These are phyloP conservation scores for Cudoniella acicularis DNA, from an alignment of 495 filamentous ascomycete genomes.

Conservation along the genomic window DNA sequence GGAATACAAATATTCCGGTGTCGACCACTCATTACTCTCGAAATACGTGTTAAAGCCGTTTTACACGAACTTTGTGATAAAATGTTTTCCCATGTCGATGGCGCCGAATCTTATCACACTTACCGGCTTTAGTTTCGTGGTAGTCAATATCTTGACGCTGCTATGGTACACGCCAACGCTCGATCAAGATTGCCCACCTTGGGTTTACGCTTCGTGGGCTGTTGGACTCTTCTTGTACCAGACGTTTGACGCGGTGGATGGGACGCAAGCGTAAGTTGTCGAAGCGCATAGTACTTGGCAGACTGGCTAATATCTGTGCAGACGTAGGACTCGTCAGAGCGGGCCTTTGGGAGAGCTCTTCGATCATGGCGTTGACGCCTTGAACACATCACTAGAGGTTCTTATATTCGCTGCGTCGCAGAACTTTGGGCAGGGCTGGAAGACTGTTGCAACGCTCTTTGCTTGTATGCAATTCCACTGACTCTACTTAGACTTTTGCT, in stretches of 20 bases:
- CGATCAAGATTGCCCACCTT: slow-evolving; percentile 86
- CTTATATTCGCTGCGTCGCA: slow-evolving; percentile 86
- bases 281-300: neutral
- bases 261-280: slow-evolving; percentile 74
- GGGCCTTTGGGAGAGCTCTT: slow-evolving; percentile 95
- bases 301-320: slow-evolving; percentile 30
- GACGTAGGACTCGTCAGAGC: slow-evolving; percentile 84
- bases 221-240: slow-evolving; percentile 92
- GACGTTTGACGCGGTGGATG: slow-evolving; percentile 97
- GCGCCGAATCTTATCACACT: slow-evolving; percentile 84
- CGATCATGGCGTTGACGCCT: slow-evolving; percentile 95
- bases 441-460: slow-evolving; percentile 79
- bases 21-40: slow-evolving; percentile 87
- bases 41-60: slow-evolving; percentile 94
- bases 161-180: slow-evolving; percentile 95
- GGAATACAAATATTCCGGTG: slow-evolving; percentile 86
- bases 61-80: slow-evolving; percentile 91
- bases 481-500: slow-evolving; percentile 9
- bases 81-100: slow-evolving; percentile 93
- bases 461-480: slow-evolving; percentile 64
- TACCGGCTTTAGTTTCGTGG: slow-evolving; percentile 85
- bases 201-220: slow-evolving; percentile 93
- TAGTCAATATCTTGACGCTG: slow-evolving; percentile 87
- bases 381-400: slow-evolving; percentile 92
- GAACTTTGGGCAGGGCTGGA: slow-evolving; percentile 92